Evolutionary conservation across 768 basidiomycete genomes (phyloP).

Genomic region (Phaeotremella skinneri): DNA sequence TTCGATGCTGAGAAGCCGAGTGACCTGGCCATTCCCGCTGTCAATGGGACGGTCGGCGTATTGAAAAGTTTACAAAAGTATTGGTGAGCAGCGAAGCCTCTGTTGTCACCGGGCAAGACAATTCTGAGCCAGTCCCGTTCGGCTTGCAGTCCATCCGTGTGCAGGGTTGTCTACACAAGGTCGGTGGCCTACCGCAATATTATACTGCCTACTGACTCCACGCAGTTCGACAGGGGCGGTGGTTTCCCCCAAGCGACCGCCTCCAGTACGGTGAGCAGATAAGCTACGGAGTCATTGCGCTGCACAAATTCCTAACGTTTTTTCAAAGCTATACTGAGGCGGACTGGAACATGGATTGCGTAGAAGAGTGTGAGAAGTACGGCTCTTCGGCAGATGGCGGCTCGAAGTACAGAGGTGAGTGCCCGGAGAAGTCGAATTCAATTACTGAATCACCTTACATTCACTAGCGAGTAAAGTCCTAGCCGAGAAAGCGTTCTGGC

Average conservation of each 20-base stretch:
- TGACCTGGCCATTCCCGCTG: conserved; percentile 66
- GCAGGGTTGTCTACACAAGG: conserved; percentile 71
- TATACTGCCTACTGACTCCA: no score
- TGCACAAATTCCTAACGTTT: no score
- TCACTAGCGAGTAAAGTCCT: conserved; percentile 18
- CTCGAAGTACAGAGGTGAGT: conserved; percentile 5
- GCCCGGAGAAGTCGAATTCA: no score
- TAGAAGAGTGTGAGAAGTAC: neutral
- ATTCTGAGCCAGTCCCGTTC: neutral
- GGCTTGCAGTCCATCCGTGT: conserved; percentile 55
- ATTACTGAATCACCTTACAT: neutral
- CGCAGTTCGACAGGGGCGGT: no score
- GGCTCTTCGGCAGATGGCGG: neutral
- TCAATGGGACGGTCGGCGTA: conserved; percentile 65
- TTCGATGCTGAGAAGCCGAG: conserved; percentile 17
- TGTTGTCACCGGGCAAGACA: neutral
- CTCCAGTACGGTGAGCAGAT: no score
- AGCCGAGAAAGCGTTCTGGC: conserved; percentile 31
- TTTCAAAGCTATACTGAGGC: conserved; percentile 11
- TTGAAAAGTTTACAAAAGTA: conserved; percentile 61
- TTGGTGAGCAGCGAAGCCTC: conserved; percentile 48
- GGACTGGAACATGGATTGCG: conserved; percentile 9
- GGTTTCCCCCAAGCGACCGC: no score
- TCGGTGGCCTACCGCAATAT: no score
- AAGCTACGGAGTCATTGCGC: no score